phyloP scores from a whole-genome alignment of 2,329 filamentous ascomycete genomes.

The Hymenoscyphus albidus region DNA sequence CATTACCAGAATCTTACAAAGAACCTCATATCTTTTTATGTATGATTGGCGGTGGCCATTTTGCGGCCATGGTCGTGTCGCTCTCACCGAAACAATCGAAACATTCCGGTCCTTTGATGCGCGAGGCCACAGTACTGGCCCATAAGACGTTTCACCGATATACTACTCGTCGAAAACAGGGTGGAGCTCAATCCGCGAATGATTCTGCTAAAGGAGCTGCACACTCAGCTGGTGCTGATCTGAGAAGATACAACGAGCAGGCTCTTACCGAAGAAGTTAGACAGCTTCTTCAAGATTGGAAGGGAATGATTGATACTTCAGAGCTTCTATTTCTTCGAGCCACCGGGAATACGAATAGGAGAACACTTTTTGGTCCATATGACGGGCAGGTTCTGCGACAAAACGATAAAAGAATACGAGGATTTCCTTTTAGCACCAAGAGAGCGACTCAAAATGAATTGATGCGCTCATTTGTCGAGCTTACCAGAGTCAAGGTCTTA shows the following conservation, averaged over 20 bases:
- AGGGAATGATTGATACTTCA: conserved; percentile 74
- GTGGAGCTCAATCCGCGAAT: conserved; percentile 89
- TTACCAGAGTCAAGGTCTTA: conserved; percentile 83
- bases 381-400: conserved; percentile 78
- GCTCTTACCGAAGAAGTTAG: conserved; percentile 87
- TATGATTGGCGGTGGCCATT: conserved; percentile 98
- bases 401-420: conserved; percentile 75
- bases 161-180: conserved; percentile 92
- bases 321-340: conserved; percentile 87
- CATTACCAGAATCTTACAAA: conserved; percentile 54
- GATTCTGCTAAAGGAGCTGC: conserved; percentile 92
- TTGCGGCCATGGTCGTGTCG: conserved; percentile 93
- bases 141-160: conserved; percentile 99
- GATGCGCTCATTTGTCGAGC: conserved; percentile 89
- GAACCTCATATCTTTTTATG: conserved; percentile 90
- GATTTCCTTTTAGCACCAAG: conserved; percentile 90
- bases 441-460: conserved; percentile 91
- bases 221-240: conserved; percentile 84
- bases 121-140: conserved; percentile 81
- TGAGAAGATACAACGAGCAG: conserved; percentile 91
- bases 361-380: conserved; percentile 86
- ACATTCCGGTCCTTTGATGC: conserved; percentile 68
- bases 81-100: conserved; percentile 76
- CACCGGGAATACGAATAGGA: conserved; percentile 78
- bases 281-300: conserved; percentile 78